Evolutionary conservation across 192 early-diverging fungal species (phyloP), one percentile per base, ranked within the genome.

Genomic region (Backusella macrospora): DNA sequence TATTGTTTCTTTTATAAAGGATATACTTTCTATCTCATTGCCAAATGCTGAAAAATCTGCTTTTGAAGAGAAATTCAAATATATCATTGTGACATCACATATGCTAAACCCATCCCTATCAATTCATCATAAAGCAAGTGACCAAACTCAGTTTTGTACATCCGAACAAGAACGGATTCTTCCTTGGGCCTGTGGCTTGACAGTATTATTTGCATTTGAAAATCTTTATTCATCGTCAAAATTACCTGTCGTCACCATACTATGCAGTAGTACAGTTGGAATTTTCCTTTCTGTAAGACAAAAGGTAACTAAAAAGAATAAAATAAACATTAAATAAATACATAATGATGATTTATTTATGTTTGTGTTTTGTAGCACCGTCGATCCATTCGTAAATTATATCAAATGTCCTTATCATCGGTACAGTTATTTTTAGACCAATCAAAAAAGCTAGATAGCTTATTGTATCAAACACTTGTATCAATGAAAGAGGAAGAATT

Each of bases 31-130:
- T 0, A 9, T 59, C 26, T 59, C 52, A 12, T 26, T 59, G 12
- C 52, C 52, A 12, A 9, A 23, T 4, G 9, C 52, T 26, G 52
- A 59, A 59, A 59, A 59, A 59, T 59, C 18, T 26, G 52, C 12
- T 59, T 59, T 59, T 59, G 52, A 59, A 59, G 52, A 59, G 26
- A 59, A 59, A 26, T 59, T 59, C 8, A 59, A 59, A 12, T 59
- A 12, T 23, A 59, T 59, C 8, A 14, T 59, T 59, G 52, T 59
- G 52, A 59, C 52, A 59, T 59, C 52, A 59, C 52, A 26, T 23
- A 26, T 59, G 26, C 13, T 59, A 59, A 59, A 59, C 21, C 52
- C 52, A 59, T 59, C 52, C 4, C 52, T 59, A 1, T 59, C 23
- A 10, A 59, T 59, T 59, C 52, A 59, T 59, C 52, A 59, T 59